Percentiles rank a stretch among this genome's conserved stretches.
phyloP scores from a whole-genome alignment of 1,284 basidiomycete species.

The Ganoderma sinense region DNA sequence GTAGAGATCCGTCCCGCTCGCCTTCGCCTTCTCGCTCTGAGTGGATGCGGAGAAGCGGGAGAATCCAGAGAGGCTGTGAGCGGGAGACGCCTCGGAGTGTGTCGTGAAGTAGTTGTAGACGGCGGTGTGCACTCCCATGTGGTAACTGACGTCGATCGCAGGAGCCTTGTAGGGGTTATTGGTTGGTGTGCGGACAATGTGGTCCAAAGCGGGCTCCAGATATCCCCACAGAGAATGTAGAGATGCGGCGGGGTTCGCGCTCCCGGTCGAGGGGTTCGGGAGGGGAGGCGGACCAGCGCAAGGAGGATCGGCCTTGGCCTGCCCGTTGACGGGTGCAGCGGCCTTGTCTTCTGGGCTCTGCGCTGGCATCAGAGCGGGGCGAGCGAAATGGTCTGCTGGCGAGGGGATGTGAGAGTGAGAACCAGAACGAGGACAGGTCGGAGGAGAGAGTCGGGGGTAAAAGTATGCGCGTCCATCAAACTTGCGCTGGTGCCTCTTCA shows the following conservation, averaged over 20 bases:
- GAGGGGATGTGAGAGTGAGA: constrained; percentile 12
- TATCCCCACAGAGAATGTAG: constrained; percentile 76
- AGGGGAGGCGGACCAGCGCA: constrained; percentile 34
- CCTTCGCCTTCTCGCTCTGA: constrained; percentile 36
- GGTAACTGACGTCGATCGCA: constrained; percentile 72
- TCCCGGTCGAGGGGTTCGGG: constrained; percentile 55
- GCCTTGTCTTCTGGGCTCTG: constrained; percentile 16
- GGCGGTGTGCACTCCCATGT: constrained; percentile 79
- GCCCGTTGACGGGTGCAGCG: constrained; percentile 16
- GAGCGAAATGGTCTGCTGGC: constrained; percentile 9
- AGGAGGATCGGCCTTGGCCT: constrained; percentile 15
- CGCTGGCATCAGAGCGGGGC: constrained; percentile 24
- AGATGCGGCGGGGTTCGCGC: constrained; percentile 76
- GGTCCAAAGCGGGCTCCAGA: constrained; percentile 74
- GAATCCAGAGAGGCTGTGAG: constrained; percentile 34
- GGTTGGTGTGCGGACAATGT: constrained; percentile 74
- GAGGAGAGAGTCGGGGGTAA: constrained; percentile 13
- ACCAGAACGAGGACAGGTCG: not conserved
- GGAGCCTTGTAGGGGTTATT: constrained; percentile 67
- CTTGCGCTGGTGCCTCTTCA: constrained; percentile 16
- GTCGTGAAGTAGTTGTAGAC: constrained; percentile 82
- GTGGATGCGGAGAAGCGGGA: constrained; percentile 27
- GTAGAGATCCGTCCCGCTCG: constrained; percentile 72
- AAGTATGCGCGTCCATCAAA: constrained; percentile 31
- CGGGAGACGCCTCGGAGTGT: constrained; percentile 53